phyloP scores from a whole-genome alignment of 2,329 filamentous ascomycete genomes.

The Fusarium nelsonii region DNA sequence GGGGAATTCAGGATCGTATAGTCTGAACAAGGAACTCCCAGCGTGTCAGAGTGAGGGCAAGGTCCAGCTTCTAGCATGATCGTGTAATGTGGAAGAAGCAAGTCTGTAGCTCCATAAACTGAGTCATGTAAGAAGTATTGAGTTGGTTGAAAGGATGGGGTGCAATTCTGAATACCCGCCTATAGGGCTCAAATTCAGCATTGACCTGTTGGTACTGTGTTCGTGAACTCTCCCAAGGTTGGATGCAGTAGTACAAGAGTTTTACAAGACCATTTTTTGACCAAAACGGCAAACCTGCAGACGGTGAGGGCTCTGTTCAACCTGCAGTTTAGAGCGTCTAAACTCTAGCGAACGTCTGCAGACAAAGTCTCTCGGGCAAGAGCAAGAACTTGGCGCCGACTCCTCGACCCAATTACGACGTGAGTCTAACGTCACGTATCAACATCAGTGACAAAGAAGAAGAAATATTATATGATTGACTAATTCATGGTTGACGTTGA shows the following conservation, averaged over 20 bases:
- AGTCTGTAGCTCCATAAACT: background rate
- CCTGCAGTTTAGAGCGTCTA: background rate
- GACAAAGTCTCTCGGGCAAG: background rate
- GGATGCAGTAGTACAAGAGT: conserved; percentile 8
- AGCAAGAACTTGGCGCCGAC: too few species aligned
- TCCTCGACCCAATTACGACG: too few species aligned
- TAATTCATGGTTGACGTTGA: background rate
- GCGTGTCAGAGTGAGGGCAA: conserved; percentile 15
- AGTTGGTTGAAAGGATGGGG: background rate
- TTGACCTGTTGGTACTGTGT: background rate
- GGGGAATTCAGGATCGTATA: background rate
- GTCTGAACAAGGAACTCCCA: conserved; percentile 24
- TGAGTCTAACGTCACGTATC: too few species aligned
- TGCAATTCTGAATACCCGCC: background rate
- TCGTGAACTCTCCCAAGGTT: background rate
- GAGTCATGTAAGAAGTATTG: conserved; percentile 4
- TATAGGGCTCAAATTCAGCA: conserved; percentile 1
- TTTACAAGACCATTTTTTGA: background rate
- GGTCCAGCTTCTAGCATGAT: conserved; percentile 3
- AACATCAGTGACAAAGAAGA: background rate
- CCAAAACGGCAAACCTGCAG: conserved; percentile 3
- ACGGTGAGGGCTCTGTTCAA: background rate
- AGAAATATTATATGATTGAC: background rate
- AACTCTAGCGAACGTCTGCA: background rate
- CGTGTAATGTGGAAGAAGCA: background rate